phyloP scores from a whole-genome alignment of 2,329 filamentous ascomycete genomes.

The Herpotrichia juniperi region DNA sequence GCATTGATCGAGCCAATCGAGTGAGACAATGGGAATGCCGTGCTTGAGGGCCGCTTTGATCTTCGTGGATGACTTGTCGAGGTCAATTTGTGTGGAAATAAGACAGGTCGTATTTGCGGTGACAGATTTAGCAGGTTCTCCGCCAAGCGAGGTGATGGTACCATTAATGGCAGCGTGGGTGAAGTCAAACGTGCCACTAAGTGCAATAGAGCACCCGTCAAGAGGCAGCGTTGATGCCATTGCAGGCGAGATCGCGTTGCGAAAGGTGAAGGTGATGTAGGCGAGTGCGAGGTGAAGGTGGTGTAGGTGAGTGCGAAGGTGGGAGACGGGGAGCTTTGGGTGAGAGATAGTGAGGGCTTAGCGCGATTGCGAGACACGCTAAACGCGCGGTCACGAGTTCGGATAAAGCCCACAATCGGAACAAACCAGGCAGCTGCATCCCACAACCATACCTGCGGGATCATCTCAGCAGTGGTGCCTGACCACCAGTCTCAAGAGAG shows the following conservation, averaged over 20 bases:
- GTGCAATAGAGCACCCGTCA: constrained; percentile 57
- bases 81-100: constrained; percentile 62
- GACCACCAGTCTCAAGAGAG: neutral
- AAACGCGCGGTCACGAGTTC: neutral
- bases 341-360: neutral
- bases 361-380: too few species aligned
- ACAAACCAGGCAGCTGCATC: neutral
- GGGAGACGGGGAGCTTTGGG: too few species aligned
- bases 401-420: neutral
- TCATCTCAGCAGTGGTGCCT: neutral
- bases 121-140: constrained; percentile 54
- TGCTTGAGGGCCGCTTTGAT: constrained; percentile 56
- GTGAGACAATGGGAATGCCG: constrained; percentile 61
- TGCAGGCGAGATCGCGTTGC: constrained; percentile 24
- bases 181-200: constrained; percentile 66
- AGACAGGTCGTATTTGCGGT: constrained; percentile 61
- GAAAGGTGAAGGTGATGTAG: neutral
- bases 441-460: neutral
- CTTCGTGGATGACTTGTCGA: constrained; percentile 58
- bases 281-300: neutral
- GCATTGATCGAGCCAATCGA: constrained; percentile 69
- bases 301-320: neutral
- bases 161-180: constrained; percentile 59
- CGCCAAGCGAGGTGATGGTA: constrained; percentile 58
- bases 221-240: constrained; percentile 47